These are phyloP conservation scores for Pelagophyceae sp. DNA, from an alignment of 352 stramenopile species.

Conservation along the genomic window DNA sequence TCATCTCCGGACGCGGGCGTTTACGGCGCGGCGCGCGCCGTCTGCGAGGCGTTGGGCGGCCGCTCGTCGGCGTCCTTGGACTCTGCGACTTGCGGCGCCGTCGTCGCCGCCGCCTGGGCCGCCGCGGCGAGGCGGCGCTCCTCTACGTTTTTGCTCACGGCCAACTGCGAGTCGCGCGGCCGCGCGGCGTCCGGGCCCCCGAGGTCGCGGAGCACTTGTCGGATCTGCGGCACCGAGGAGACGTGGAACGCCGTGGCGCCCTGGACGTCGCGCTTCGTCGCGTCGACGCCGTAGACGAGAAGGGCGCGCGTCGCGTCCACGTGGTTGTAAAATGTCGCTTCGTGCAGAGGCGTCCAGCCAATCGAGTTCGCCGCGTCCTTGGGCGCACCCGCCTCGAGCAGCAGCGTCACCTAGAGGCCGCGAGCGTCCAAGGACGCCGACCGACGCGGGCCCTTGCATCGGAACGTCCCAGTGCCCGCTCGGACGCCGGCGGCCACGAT, in stretches of 20 bases:
- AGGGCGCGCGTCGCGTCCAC: constrained; percentile 27
- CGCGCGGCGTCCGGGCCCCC: constrained; percentile 15
- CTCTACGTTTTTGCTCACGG: background rate
- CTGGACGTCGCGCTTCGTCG: constrained; percentile 26
- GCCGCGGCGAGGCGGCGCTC: background rate
- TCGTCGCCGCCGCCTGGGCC: background rate
- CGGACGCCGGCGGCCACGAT: no score
- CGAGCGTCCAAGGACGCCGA: no score
- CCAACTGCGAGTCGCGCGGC: background rate
- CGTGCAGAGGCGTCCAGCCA: constrained; percentile 37
- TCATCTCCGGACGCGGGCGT: background rate
- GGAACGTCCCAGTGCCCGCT: no score
- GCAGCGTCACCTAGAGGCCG: no score
- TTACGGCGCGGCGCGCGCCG: background rate
- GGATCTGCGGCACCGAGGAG: constrained; percentile 22
- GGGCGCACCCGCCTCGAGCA: constrained; percentile 21
- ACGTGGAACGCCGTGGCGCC: constrained; percentile 32
- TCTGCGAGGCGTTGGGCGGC: constrained; percentile 9
- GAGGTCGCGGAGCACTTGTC: constrained; percentile 27
- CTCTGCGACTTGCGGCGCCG: constrained; percentile 6
- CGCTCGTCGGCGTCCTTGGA: background rate
- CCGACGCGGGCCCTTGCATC: no score
- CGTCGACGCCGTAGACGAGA: constrained; percentile 32
- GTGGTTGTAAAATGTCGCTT: constrained; percentile 35
- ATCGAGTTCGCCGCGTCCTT: constrained; percentile 31